These are phyloP conservation scores for Phalaenopsis equestris DNA, from an alignment of 106 monocot species.

Conservation along the genomic window DNA sequence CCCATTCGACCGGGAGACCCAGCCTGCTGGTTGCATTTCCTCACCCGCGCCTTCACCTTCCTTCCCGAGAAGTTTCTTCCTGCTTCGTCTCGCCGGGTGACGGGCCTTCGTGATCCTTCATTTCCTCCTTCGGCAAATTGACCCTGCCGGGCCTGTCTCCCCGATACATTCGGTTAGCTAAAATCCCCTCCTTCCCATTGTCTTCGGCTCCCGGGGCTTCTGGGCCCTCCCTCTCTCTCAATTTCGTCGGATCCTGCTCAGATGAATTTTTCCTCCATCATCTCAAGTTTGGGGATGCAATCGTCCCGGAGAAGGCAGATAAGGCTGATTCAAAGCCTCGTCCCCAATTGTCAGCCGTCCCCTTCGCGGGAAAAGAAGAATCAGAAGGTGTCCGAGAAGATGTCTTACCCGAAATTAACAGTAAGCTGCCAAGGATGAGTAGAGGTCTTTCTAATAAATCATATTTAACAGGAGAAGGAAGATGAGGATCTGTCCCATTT, in stretches of 20 bases:
- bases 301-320: neutral
- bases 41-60: no score
- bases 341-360: neutral
- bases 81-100: no score
- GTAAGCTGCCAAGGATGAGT: slow-evolving; percentile 6
- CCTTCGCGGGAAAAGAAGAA: slow-evolving; percentile 9
- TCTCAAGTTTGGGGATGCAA: slow-evolving; percentile 45
- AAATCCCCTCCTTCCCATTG: no score
- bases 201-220: no score
- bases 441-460: slow-evolving; percentile 6
- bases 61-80: no score
- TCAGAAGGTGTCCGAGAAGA: slow-evolving; percentile 6
- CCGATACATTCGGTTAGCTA: no score
- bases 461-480: slow-evolving; percentile 10
- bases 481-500: slow-evolving; percentile 1
- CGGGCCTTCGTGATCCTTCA: no score
- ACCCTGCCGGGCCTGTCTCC: no score
- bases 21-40: no score
- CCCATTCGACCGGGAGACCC: no score
- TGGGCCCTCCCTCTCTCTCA: no score
- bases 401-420: slow-evolving; percentile 20
- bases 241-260: neutral
- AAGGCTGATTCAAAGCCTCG: neutral
- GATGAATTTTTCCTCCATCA: slow-evolving; percentile 43
- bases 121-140: no score